Base-by-base conservation (phyloP, 1,284 basidiomycete genomes). In the Sporisorium sorghi region DNA sequence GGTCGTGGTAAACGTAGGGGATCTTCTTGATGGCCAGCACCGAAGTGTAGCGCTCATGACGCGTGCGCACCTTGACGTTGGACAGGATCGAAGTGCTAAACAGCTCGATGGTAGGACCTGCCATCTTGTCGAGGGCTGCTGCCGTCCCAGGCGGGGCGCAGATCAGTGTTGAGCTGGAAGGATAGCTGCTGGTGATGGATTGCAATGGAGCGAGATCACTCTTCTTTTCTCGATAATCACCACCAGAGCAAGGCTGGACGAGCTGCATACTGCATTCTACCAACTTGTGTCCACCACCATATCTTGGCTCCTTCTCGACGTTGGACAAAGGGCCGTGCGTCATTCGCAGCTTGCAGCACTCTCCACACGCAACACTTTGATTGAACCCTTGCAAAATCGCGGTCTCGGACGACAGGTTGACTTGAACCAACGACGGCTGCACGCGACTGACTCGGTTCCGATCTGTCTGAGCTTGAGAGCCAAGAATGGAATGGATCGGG, bases 11-110 rank as follows among this genome's bases (percentile, higher is more conserved):
- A 19, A 83, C 62, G 43, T 76, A 84, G n/a, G 81, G 74, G n/a
- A 84, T 79, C 71, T 78, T 77, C 35, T 80, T 78, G 64, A 79
- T 77, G 44, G 54, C 57, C 9, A 84, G 57, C 11, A 84, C 82
- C 24, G 65, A 60, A 0, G 79, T 66, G 56, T 62, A 84, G n/a
- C 83, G 76, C 44, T 84, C 83, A 55, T 84, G 82, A 9, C 81
- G 71, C 17, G 66, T 59, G 30, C 83, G 71, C 2, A 82, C 73
- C 48, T 76, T 76, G 64, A 81, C 80, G 53, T 84, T 83, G 51
- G 76, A 78, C 24, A 83, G 71, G 55, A 84, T 84, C 32, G 81
- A 83, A 24, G 83, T 84, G 62, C 76, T 81, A 71, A 84, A 84
- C n/a, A 84, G 78, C 68, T 84, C 83, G 30, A 84, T 75, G 3